Evolutionary conservation across 1,284 basidiomycete genomes (phyloP), one percentile per base, ranked within the genome.

Genomic region (Boletellus dicymbophilus): DNA sequence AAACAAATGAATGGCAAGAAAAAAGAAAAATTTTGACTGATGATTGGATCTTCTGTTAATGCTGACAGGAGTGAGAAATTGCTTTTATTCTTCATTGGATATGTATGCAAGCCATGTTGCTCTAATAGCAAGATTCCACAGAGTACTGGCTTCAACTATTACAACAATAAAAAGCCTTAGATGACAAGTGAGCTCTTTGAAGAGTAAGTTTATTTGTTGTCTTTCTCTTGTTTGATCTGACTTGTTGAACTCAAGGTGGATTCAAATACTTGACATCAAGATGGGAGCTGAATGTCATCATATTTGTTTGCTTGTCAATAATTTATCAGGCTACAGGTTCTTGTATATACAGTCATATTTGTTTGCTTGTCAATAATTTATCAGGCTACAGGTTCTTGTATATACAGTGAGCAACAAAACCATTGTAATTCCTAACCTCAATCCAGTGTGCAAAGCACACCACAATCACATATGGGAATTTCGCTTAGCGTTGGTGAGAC

Each of bases 141-240:
- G n/a, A 21, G 49, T 25, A 26, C 33, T 11, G 59, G 62, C 7
- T 61, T 64, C 49, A 43, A 62, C 33, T 68, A 69, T 48, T 44
- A n/a, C 1, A 52, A 49, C 44, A 68, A 68, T 30, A 56, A 58
- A 41, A 63, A 50, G 12, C 60, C 64, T 12, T 67, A 63, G 45
- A 53, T 55, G 50, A 55, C 44, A 26, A 13, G 26, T 15, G 44
- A 51, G 10, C 26, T 53, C 7, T 56, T 54, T 22, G 28, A 56
- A 52, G 30, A 50, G 37, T 42, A 15, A 44, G 25, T 13, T 12
- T 26, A n/a, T 9, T 3, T 8, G 18, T 18, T 16, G 9, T 38
- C 37, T n/a, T n/a, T 26, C 25, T 26, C 25, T 12, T 12, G 12
- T 23, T n/a, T 2, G 20, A 26, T 15, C 23, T n/a, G 6, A 23